A percentile compares a stretch with the other conserved stretches of the same genome.
Evolutionary conservation across 1,139 yeast genomes (phyloP).

Genomic region (Yamadazyma membranifaciens): DNA sequence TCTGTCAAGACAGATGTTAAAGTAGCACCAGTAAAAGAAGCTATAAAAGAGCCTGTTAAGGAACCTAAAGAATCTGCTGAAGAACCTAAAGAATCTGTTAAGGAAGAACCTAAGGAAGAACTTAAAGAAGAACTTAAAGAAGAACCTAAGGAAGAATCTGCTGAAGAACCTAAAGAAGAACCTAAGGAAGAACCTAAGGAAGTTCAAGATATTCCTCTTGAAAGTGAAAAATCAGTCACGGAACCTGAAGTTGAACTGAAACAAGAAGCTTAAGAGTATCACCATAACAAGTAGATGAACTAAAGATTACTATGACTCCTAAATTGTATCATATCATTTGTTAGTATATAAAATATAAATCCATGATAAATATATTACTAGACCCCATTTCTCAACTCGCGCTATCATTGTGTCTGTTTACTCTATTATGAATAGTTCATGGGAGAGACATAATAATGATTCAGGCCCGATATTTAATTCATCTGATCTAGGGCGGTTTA

Average conservation of each 20-base stretch:
- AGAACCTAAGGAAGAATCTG: constrained; percentile 7
- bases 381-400: neutral
- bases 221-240: neutral
- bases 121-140: constrained; percentile 9
- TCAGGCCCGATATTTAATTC: constrained; percentile 1
- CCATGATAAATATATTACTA: too few relatives aligned
- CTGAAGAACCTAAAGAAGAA: constrained; percentile 7
- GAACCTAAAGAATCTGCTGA: constrained; percentile 5
- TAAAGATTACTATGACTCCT: too few relatives aligned
- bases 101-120: constrained; percentile 5
- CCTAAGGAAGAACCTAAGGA: constrained; percentile 8
- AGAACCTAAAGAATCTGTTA: constrained; percentile 5
- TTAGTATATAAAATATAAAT: too few relatives aligned
- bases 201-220: too few relatives aligned
- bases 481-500: constrained; percentile 3
- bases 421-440: constrained; percentile 1
- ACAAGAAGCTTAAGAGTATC: neutral
- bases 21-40: constrained; percentile 3
- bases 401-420: neutral
- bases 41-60: constrained; percentile 6
- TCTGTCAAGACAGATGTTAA: neutral
- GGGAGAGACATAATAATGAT: neutral
- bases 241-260: neutral
- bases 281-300: neutral
- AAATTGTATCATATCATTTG: too few relatives aligned